Evolutionary conservation across 768 basidiomycete species (phyloP).

Genomic region (Lactarius tabidus): DNA sequence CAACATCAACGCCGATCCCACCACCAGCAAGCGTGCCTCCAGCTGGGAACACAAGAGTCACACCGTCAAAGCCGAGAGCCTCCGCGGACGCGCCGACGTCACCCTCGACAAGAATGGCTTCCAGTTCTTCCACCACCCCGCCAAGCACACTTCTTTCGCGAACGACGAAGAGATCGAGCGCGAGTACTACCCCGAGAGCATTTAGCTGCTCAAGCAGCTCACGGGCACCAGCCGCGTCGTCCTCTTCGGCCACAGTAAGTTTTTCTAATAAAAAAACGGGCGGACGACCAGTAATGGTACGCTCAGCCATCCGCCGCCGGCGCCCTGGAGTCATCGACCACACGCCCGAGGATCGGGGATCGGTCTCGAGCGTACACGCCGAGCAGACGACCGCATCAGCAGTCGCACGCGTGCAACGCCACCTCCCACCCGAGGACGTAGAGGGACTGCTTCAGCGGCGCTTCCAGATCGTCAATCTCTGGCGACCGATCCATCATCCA

Average conservation of each 20-base stretch:
- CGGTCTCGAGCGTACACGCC: constrained; percentile 41
- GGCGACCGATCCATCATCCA: constrained; percentile 53
- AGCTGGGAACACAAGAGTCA: constrained; percentile 38
- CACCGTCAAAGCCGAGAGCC: constrained; percentile 44
- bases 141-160: constrained; percentile 45
- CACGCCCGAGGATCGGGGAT: constrained; percentile 41
- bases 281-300: neutral
- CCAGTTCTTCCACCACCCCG: constrained; percentile 38
- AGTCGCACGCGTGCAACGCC: constrained; percentile 40
- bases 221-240: constrained; percentile 59
- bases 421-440: constrained; percentile 41
- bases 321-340: constrained; percentile 37
- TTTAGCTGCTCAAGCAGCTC: constrained; percentile 51
- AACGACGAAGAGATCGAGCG: constrained; percentile 48
- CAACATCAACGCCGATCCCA: constrained; percentile 29
- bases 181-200: constrained; percentile 61
- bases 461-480: constrained; percentile 53
- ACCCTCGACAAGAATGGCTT: constrained; percentile 52
- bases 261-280: neutral
- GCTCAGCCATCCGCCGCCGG: constrained; percentile 42
- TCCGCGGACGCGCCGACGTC: constrained; percentile 45
- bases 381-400: constrained; percentile 44
- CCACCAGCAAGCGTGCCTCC: constrained; percentile 32
- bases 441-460: constrained; percentile 38
- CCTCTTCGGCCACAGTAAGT: constrained; percentile 63